Conservation (phyloP, 305 asterid genomes). For the Caryopteris hybrid region DNA sequence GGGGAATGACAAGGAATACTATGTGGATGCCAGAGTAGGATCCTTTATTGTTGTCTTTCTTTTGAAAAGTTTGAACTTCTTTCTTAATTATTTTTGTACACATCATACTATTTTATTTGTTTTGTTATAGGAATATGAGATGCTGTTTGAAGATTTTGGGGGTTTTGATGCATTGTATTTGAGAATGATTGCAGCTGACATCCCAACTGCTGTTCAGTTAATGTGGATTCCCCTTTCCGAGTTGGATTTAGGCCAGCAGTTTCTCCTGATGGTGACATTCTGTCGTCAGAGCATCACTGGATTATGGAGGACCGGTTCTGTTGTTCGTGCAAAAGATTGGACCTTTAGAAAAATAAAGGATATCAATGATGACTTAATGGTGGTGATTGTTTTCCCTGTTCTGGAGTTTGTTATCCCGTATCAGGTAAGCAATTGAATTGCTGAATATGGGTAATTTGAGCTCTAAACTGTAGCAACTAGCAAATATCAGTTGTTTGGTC, state of each 20-base stretch:
- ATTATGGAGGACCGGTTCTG: constrained; percentile 52
- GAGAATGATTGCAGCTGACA: constrained; percentile 74
- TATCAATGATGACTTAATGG: constrained; percentile 73
- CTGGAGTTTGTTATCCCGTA: constrained; percentile 84
- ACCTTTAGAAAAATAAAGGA: constrained; percentile 32
- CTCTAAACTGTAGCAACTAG: constrained; percentile 2
- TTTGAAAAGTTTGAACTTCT: constrained; percentile 5
- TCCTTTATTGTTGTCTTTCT: constrained; percentile 21
- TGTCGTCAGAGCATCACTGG: constrained; percentile 54
- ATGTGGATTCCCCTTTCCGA: constrained; percentile 97
- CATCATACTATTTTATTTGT: constrained; percentile 10
- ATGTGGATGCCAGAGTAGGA: constrained; percentile 72
- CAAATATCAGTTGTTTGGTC: constrained; percentile 17
- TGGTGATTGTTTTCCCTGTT: constrained; percentile 75
- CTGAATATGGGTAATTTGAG: constrained; percentile 11
- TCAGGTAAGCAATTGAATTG: constrained; percentile 47
- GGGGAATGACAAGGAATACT: constrained; percentile 84
- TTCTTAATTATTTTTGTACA: neutral
- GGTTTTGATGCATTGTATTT: constrained; percentile 90
- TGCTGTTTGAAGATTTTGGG: constrained; percentile 85
- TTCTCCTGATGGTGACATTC: constrained; percentile 48
- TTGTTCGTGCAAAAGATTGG: constrained; percentile 52
- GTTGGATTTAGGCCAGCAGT: constrained; percentile 62
- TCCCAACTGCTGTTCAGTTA: constrained; percentile 86
- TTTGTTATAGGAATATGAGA: constrained; percentile 74